phyloP scores from a whole-genome alignment of 2,329 filamentous ascomycete species.

The Colletotrichum truncatum region DNA sequence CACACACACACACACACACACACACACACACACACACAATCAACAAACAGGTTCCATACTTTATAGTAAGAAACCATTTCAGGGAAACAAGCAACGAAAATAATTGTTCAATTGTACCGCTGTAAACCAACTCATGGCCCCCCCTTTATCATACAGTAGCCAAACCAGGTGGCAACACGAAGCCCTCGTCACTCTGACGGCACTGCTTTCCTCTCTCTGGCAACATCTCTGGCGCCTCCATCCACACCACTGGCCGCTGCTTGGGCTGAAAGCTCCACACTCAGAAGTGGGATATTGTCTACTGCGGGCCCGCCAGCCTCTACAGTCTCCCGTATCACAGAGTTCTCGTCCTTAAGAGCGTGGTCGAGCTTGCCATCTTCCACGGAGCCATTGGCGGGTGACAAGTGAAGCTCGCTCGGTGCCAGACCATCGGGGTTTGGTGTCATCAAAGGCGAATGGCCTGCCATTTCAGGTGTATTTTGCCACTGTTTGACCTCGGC shows the following conservation, averaged over 20 bases:
- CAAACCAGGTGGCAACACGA: neutral
- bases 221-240: constrained; percentile 52
- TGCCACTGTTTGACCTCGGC: constrained; percentile 93
- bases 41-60: too few relatives aligned
- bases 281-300: constrained; percentile 67
- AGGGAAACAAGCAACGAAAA: too few relatives aligned
- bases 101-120: too few relatives aligned
- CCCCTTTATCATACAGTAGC: too few relatives aligned
- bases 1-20: too few relatives aligned
- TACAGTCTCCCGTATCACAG: constrained; percentile 32
- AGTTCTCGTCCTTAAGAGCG: constrained; percentile 17
- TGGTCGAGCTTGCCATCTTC: constrained; percentile 28
- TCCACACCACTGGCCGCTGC: constrained; percentile 53
- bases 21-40: too few relatives aligned
- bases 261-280: constrained; percentile 50
- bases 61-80: too few relatives aligned
- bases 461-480: constrained; percentile 59
- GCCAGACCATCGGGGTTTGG: constrained; percentile 38
- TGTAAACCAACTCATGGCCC: too few relatives aligned
- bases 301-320: constrained; percentile 43
- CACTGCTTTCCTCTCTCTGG: constrained; percentile 55
- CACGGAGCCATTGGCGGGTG: constrained; percentile 29
- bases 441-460: constrained; percentile 48
- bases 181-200: neutral
- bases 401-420: constrained; percentile 14